Base-by-base conservation (phyloP, 768 basidiomycete genomes). In the Auricularia heimuer region DNA sequence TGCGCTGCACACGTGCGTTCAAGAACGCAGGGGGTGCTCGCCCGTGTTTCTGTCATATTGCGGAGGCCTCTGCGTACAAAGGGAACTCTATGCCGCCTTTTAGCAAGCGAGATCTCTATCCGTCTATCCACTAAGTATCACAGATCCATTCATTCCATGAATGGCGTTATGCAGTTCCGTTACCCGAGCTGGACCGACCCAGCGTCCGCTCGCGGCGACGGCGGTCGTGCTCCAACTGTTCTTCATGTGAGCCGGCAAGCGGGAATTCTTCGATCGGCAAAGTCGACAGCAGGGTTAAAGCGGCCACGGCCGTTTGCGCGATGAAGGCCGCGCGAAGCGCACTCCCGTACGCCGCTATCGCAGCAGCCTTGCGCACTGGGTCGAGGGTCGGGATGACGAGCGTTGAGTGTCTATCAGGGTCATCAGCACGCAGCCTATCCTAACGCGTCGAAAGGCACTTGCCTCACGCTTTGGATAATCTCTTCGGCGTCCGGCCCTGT, bases 281-380 rank as follows among this genome's bases (percentile, higher is more conserved):
- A 72, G 84, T 86, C 54, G 83, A 80, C 66, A 93, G 75, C 72
- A 92, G 83, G 47, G 82, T 81, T 65, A 90, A 71, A 71, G 90
- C 68, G 68, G 86, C 87, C 68, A 88, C 77, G 36, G 81, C 86
- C 63, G 82, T 79, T 71, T 93, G 92, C 71, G 85, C 87, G 65
- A 92, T 85, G 79, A 94, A 95, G 66, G 92, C 90, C 68, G 85
- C 85, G 71, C 83, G 86, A 70, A 94, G 78, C 65, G 92, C 89
- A 71, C 85, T 83, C 58, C 85, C 85, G 76, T 94, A 95, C 1
- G 90, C 90, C 67, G 84, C 81, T 64, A 90, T 79, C 7, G 91
- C 93, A 62, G 84, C 85, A 67, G 80, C 74, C 69, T 77, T 81
- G 63, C 84, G 71, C 47, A 73, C 67, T 54, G 86, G 84, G 29